phyloP scores from a whole-genome alignment of 1,284 basidiomycete genomes.

The Microbotryomycetes sp. region DNA sequence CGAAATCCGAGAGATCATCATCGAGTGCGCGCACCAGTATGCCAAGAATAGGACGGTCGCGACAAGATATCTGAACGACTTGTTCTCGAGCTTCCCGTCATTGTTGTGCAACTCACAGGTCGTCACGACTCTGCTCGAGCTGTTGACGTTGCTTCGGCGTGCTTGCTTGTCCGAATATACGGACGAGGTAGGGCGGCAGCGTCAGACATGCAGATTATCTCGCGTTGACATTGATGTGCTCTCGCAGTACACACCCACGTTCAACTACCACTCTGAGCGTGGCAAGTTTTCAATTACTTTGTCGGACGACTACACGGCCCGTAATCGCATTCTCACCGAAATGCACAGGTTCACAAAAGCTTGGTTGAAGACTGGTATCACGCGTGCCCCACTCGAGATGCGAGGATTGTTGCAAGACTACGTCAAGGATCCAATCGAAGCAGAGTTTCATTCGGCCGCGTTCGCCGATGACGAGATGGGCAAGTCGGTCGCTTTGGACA shows the following conservation, averaged over 20 bases:
- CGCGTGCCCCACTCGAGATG: conserved; percentile 82
- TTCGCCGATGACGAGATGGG: conserved; percentile 67
- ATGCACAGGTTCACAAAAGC: conserved; percentile 63
- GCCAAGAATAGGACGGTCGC: conserved; percentile 74
- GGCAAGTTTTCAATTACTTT: conserved; percentile 66
- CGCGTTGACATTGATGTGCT: too few relatives aligned
- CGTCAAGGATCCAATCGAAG: conserved; percentile 18
- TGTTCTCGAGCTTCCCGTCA: conserved; percentile 89
- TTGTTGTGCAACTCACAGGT: conserved; percentile 84
- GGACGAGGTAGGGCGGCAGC: conserved; percentile 80
- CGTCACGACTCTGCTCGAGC: conserved; percentile 83
- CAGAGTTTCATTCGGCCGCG: conserved; percentile 8
- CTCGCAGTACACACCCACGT: conserved; percentile 73
- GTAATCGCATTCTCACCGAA: conserved; percentile 73
- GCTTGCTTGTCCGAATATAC: conserved; percentile 85
- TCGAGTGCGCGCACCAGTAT: conserved; percentile 75
- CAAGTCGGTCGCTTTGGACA: conserved; percentile 76
- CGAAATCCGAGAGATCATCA: conserved; percentile 69
- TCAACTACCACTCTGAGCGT: conserved; percentile 69
- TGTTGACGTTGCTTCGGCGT: conserved; percentile 77
- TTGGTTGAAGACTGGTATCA: conserved; percentile 80
- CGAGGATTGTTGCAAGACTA: conserved; percentile 72
- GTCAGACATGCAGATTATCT: too few relatives aligned
- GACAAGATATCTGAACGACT: conserved; percentile 68
- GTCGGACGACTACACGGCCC: conserved; percentile 76